Conservation (phyloP, 208 protist genomes). For the Leishmania braziliensis region DNA sequence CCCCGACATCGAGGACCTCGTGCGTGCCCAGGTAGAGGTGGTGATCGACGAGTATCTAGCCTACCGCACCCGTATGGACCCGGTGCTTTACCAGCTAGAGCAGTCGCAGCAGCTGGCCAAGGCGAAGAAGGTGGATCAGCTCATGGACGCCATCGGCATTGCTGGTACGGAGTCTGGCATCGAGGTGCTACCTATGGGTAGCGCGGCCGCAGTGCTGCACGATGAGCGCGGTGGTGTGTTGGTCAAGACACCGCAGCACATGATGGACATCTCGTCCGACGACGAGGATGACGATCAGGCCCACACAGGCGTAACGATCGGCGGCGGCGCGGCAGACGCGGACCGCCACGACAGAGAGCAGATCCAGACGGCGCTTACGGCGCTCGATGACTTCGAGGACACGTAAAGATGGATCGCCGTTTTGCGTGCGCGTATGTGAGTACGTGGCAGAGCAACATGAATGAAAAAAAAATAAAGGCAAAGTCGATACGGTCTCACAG, state of each 20-base stretch:
- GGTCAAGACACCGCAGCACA: slow-evolving; percentile 9
- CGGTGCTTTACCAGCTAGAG: slow-evolving; percentile 59
- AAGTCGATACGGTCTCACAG: neutral
- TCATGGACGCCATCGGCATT: slow-evolving; percentile 60
- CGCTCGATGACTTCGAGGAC: slow-evolving; percentile 89
- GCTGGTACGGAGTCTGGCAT: slow-evolving; percentile 12
- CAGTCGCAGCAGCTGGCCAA: slow-evolving; percentile 47
- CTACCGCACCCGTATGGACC: slow-evolving; percentile 74
- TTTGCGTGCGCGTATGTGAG: neutral
- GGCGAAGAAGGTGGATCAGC: slow-evolving; percentile 44
- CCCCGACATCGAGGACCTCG: slow-evolving; percentile 54
- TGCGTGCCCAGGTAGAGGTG: slow-evolving; percentile 75
- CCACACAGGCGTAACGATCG: neutral
- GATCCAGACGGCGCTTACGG: slow-evolving; percentile 77
- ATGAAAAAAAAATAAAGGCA: neutral
- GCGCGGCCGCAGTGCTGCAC: neutral
- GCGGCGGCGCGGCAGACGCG: slow-evolving; percentile 26
- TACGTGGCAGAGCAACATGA: neutral
- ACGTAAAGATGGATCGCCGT: slow-evolving; percentile 32
- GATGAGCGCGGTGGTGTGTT: neutral
- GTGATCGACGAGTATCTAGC: slow-evolving; percentile 68
- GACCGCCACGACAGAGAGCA: slow-evolving; percentile 48
- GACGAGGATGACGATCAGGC: slow-evolving; percentile 32
- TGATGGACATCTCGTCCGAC: slow-evolving; percentile 33
- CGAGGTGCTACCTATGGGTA: slow-evolving; percentile 15